Conservation (phyloP, 352 stramenopile species). For the Globisporangium abappressorium region DNA sequence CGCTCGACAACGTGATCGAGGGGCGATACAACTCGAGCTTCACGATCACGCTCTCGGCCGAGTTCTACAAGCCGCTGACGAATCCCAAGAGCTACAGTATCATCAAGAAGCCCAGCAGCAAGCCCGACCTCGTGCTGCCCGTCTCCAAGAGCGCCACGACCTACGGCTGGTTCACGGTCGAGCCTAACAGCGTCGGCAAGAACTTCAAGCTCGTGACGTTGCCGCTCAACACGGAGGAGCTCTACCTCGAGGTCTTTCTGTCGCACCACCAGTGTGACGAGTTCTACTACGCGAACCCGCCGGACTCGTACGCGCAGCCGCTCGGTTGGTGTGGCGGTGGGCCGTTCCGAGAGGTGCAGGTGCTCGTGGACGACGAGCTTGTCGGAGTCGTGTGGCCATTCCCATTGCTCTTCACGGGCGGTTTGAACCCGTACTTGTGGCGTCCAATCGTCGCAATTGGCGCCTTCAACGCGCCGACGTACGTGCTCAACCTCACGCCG, state of each 20-base stretch:
- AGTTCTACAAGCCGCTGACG: slow-evolving; percentile 50
- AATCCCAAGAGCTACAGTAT: slow-evolving; percentile 18
- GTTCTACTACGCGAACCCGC: slow-evolving; percentile 72
- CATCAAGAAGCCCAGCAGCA: slow-evolving; percentile 5
- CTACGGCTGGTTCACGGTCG: slow-evolving; percentile 67
- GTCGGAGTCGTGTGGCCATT: slow-evolving; percentile 72
- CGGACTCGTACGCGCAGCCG: slow-evolving; percentile 26
- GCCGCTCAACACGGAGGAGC: slow-evolving; percentile 56
- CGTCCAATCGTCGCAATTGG: slow-evolving; percentile 69
- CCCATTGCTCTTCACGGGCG: slow-evolving; percentile 73
- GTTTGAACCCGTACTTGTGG: slow-evolving; percentile 76
- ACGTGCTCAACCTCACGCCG: slow-evolving; percentile 69
- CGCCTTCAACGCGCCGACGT: slow-evolving; percentile 70
- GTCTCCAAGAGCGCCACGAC: slow-evolving; percentile 42
- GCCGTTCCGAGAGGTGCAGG: slow-evolving; percentile 66
- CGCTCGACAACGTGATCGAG: slow-evolving; percentile 69
- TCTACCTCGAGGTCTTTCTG: slow-evolving; percentile 67
- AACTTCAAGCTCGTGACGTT: slow-evolving; percentile 46
- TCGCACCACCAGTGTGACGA: slow-evolving; percentile 78
- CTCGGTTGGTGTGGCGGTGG: slow-evolving; percentile 38
- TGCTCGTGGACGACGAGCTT: slow-evolving; percentile 60
- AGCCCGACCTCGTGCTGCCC: slow-evolving; percentile 39
- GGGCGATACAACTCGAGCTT: slow-evolving; percentile 62
- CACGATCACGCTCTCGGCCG: slow-evolving; percentile 45
- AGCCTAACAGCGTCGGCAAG: slow-evolving; percentile 34